Percentiles rank a stretch among this genome's conserved stretches.
phyloP scores from a whole-genome alignment of 176 grass and related monocot species.

The Carex myosuroides region DNA sequence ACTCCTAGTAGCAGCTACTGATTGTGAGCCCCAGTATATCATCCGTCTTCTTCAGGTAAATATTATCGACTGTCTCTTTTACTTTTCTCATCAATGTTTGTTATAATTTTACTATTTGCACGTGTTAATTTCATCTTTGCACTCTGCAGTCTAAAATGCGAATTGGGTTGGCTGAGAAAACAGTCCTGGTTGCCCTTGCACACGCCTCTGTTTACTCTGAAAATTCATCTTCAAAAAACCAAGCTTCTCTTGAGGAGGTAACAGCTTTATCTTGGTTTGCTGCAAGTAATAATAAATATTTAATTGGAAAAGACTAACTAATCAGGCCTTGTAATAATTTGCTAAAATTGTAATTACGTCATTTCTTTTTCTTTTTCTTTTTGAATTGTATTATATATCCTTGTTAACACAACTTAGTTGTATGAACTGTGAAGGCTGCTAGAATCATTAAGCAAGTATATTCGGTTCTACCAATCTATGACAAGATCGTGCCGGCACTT shows the following conservation, averaged over 20 bases:
- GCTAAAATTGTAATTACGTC: background rate
- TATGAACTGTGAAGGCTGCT: constrained; percentile 66
- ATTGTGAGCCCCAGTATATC: constrained; percentile 96
- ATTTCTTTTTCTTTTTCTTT: background rate
- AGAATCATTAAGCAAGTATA: constrained; percentile 89
- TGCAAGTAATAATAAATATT: background rate
- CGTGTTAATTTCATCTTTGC: constrained; percentile 4
- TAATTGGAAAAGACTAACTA: background rate
- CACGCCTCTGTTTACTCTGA: constrained; percentile 80
- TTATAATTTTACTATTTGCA: background rate
- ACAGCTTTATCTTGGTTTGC: background rate
- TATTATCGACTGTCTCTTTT: constrained; percentile 15
- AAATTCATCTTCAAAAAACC: constrained; percentile 35
- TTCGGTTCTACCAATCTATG: constrained; percentile 93
- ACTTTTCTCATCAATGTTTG: background rate
- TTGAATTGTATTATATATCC: background rate
- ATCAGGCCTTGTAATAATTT: background rate
- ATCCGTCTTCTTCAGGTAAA: constrained; percentile 87
- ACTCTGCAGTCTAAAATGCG: constrained; percentile 91
- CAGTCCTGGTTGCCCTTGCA: constrained; percentile 79
- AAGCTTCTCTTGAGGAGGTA: constrained; percentile 87
- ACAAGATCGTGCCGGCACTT: constrained; percentile 81
- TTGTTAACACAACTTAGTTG: constrained; percentile 10
- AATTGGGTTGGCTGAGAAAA: constrained; percentile 97
- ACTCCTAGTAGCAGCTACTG: constrained; percentile 91